Base-by-base conservation (phyloP, 257 asterid species). In the Euphrasia confusa region DNA sequence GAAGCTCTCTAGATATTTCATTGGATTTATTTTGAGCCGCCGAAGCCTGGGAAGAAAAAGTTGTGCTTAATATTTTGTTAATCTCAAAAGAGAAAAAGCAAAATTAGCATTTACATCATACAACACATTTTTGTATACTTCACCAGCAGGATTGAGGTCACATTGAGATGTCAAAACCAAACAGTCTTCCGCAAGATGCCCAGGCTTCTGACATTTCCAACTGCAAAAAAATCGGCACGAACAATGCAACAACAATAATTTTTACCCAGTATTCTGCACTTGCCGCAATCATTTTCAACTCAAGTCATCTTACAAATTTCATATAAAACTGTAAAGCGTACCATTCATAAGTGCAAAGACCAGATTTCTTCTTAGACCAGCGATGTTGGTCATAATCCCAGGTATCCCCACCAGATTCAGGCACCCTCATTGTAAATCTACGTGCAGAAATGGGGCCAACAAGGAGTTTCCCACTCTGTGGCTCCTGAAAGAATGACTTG, bases 111-210 rank as follows among this genome's bases (percentile, higher is more conserved):
- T 64, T 30, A 45, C 11, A 54, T 37, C 42, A 59, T 15, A 50
- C 30, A 15, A 5, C 57, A 81, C 88, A 77, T 71, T 63, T 33
- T 68, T 65, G 17, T 63, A 68, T 59, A 75, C 67, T 71, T 76
- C 64, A 54, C 63, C 77, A 69, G 72, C 60, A 45, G 74, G 69
- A 60, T 54, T 11, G 4, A 70, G 58, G 68, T 54, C 81, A 40
- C 52, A 54, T 48, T 65, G 71, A 70, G 94, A 75, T 26, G 74
- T 56, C 65, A 28, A 62, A 70, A 71, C 86, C 82, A 87, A 68
- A 74, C 97, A 90, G 80, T 90, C 97, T 75, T 85, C 89, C 10
- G 96, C 83, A 66, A 90, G 93, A 78, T 90, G 97, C 63, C 97
- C 96, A 59, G 96, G 90, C 75, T 81, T 87, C 65, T 69, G 78